Base-by-base conservation (phyloP, 2,329 filamentous ascomycete genomes). In the Pseudophaeomoniella oleicola region DNA sequence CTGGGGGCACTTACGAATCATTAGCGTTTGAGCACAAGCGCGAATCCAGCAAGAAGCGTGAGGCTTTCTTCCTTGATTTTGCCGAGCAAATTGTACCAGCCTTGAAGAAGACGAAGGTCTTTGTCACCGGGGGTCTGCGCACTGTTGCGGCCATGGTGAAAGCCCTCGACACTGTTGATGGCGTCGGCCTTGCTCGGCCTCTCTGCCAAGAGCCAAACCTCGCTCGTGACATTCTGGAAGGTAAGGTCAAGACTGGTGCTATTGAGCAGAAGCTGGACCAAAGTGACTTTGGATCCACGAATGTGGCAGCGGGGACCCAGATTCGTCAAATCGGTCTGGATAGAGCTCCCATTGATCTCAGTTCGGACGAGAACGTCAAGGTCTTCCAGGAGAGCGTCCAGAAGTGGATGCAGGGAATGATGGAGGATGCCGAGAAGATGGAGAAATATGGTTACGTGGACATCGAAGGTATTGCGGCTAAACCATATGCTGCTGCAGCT, bases 61-160 rank as follows among this genome's bases (percentile, higher is more conserved):
- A 75, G 46, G 63, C 68, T 2, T 75, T 73, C 59, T 77, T 76
- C 59, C 48, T 74, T 32, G 69, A 75, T 3, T 74, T 73, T 41
- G 72, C 72, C 0, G 64, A 75, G 39, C 46, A 53, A 42, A 65
- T 78, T 48, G 54, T 66, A 16, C 51, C 66, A 19, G 53, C 50
- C 6, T 51, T 71, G 30, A 58, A 42, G 1, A 65, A 69, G 50
- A 78, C 72, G 0, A 71, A 65, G 48, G 63, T 59, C 0, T 78
- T 73, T 44, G 57, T 78, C 29, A 76, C 71, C 0, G 74, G 73
- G 16, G 74, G 73, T 0, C 56, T 78, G 42, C 63, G 67, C 37
- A 67, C 67, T 1, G 64, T 61, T 0, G 57, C 54, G 14, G 75
- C 65, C 2, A 77, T 79, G 73, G 65, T 70, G 11, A 54, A 60